Evolutionary conservation across 441 rosid species (phyloP).

Genomic region (Pelargonium myrrhifolium): DNA sequence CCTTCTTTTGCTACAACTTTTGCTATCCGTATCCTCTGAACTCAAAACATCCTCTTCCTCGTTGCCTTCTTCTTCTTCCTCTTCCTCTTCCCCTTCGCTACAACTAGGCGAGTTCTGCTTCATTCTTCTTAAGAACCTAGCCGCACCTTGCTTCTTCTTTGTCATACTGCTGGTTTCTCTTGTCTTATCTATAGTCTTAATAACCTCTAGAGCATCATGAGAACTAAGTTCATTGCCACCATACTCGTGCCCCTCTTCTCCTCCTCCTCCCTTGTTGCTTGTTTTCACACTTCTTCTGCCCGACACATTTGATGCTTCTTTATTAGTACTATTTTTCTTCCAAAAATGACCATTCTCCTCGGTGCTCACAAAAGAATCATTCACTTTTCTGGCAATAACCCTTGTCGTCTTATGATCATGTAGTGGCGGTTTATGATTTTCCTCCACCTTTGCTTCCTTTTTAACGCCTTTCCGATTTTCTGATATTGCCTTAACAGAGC

Average conservation of each 20-base stretch:
- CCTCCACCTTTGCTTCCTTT: conserved; percentile 22
- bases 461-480: conserved; percentile 18
- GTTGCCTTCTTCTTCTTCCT: neutral
- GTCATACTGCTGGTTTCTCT: conserved; percentile 22
- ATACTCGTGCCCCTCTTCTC: conserved; percentile 23
- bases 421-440: neutral
- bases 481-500: conserved; percentile 13
- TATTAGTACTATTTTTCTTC: conserved; percentile 23
- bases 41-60: conserved; percentile 8
- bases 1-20: neutral
- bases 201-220: conserved; percentile 30
- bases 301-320: conserved; percentile 20
- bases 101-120: conserved; percentile 39
- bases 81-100: conserved; percentile 12
- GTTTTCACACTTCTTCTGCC: conserved; percentile 20
- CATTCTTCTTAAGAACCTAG: conserved; percentile 44
- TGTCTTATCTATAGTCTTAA: conserved; percentile 16
- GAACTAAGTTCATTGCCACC: conserved; percentile 50
- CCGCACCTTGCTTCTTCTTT: conserved; percentile 40
- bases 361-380: conserved; percentile 7
- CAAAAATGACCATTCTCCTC: conserved; percentile 22
- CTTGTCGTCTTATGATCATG: too few relatives aligned
- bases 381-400: conserved; percentile 12
- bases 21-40: conserved; percentile 19
- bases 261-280: conserved; percentile 23